These are phyloP conservation scores for Russula sp. DNA, from an alignment of 768 basidiomycete genomes.

Conservation along the genomic window DNA sequence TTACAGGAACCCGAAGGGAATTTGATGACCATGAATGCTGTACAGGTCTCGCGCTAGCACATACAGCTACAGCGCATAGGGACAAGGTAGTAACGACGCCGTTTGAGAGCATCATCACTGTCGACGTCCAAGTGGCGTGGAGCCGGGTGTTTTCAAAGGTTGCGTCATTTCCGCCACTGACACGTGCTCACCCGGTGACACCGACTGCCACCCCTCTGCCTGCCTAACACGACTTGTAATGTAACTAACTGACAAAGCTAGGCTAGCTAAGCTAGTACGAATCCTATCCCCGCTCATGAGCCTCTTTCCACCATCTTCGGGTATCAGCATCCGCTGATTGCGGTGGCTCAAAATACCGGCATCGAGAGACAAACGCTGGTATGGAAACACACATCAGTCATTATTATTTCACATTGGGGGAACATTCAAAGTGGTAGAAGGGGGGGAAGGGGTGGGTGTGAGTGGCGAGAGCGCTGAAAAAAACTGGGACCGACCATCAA, in stretches of 20 bases:
- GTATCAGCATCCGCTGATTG: slow-evolving; percentile 54
- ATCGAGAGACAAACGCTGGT: slow-evolving; percentile 73
- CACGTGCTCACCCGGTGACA: slow-evolving; percentile 9
- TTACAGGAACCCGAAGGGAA: slow-evolving; percentile 48
- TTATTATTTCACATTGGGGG: slow-evolving; percentile 13
- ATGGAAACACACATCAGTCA: slow-evolving; percentile 5
- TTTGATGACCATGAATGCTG: slow-evolving; percentile 22
- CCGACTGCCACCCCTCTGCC: neutral
- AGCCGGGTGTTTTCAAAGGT: neutral
- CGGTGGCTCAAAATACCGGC: slow-evolving; percentile 75
- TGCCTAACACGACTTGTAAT: neutral
- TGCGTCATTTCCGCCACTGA: slow-evolving; percentile 19
- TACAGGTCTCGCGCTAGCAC: neutral
- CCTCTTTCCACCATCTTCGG: slow-evolving; percentile 53
- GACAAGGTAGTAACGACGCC: neutral
- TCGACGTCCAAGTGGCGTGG: neutral
- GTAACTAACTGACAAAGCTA: neutral
- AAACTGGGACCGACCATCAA: slow-evolving; percentile 55
- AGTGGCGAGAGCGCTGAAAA: slow-evolving; percentile 30
- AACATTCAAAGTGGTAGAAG: neutral
- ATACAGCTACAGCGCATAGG: neutral
- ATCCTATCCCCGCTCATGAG: slow-evolving; percentile 26
- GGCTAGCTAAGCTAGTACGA: neutral
- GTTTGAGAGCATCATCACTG: neutral
- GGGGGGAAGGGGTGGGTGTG: no score